Evolutionary conservation across 73 alveolate species (phyloP).

Genomic region (Paramecium caudatum): DNA sequence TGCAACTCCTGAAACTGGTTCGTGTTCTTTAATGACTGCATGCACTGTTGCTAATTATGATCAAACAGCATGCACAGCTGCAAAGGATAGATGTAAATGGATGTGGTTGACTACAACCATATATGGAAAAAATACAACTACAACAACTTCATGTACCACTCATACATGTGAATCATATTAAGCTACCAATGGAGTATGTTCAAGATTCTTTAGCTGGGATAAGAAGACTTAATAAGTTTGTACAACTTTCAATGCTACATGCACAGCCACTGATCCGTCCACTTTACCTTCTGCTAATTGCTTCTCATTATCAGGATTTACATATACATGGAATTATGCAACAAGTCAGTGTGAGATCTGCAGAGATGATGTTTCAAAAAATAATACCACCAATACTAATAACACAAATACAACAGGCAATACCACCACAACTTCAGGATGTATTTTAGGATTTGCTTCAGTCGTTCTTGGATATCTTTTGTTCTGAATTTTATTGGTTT

Average conservation of each 20-base stretch:
- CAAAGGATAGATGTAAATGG: constrained; percentile 14
- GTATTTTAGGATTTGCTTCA: background rate
- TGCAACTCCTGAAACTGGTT: background rate
- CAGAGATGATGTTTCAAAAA: background rate
- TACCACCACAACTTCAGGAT: background rate
- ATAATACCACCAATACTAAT: background rate
- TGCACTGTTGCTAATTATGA: background rate
- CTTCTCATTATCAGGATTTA: background rate
- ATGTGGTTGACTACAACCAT: background rate
- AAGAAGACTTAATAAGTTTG: background rate
- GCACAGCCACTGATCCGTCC: background rate
- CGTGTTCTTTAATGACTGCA: constrained; percentile 1
- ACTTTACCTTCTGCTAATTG: background rate
- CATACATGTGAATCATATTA: background rate
- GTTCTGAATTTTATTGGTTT: no score
- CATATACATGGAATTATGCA: constrained; percentile 36
- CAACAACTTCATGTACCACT: background rate
- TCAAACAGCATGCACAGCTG: background rate
- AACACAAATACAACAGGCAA: background rate
- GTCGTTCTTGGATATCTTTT: background rate
- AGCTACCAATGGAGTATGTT: background rate
- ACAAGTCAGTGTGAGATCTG: background rate
- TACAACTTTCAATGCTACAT: background rate
- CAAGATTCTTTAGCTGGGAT: background rate
- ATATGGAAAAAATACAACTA: background rate